Evolutionary conservation across 495 filamentous ascomycete genomes (phyloP).

Genomic region (Saxophila tyrrhenica): DNA sequence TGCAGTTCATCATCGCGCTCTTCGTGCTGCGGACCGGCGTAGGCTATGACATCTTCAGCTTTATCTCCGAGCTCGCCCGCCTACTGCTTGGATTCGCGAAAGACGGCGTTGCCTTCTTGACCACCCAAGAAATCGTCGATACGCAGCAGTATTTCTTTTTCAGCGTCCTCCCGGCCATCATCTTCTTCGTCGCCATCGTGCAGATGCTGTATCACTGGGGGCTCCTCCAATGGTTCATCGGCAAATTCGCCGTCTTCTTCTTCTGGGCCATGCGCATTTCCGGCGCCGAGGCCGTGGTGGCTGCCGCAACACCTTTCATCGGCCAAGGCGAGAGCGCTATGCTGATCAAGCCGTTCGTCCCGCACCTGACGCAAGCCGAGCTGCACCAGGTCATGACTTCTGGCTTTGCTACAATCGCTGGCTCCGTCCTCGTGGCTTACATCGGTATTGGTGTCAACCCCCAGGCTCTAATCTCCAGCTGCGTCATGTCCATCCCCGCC

Average conservation of each 20-base stretch:
- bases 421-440: conserved; percentile 63
- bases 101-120: conserved; percentile 62
- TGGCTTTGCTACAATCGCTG: conserved; percentile 52
- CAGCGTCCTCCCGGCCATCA: conserved; percentile 66
- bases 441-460: conserved; percentile 69
- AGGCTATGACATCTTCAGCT: conserved; percentile 66
- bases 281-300: conserved; percentile 85
- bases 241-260: conserved; percentile 79
- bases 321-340: conserved; percentile 90
- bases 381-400: conserved; percentile 86
- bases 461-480: conserved; percentile 79
- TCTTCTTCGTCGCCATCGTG: conserved; percentile 85
- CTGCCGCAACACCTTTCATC: conserved; percentile 88
- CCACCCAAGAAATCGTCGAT: conserved; percentile 35
- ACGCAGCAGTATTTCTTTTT: conserved; percentile 55
- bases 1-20: conserved; percentile 76
- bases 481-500: conserved; percentile 86
- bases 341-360: conserved; percentile 76
- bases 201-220: conserved; percentile 70
- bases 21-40: conserved; percentile 64
- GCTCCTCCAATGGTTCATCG: conserved; percentile 75
- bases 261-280: conserved; percentile 84
- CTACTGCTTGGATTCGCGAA: conserved; percentile 60
- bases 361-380: conserved; percentile 71
- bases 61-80: conserved; percentile 60